Evolutionary conservation across 2,329 filamentous ascomycete genomes (phyloP).

Genomic region (Pyrenochaeta sp.): DNA sequence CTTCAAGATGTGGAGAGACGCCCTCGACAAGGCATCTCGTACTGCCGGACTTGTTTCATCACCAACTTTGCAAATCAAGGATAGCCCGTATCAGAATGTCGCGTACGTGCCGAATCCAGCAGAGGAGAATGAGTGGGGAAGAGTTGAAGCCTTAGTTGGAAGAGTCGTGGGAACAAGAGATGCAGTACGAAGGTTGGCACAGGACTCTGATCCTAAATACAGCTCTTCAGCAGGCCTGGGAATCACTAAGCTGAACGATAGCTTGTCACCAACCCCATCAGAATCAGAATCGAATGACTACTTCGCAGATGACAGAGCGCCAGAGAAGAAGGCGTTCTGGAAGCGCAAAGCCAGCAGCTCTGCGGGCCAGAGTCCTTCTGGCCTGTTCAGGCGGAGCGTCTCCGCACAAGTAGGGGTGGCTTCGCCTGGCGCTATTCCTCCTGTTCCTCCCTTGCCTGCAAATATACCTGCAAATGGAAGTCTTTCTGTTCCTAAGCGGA

Average conservation of each 20-base stretch:
- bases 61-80: conserved; percentile 39
- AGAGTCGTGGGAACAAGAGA: conserved; percentile 88
- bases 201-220: conserved; percentile 78
- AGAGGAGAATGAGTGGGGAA: conserved; percentile 86
- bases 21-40: conserved; percentile 82
- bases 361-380: conserved; percentile 52
- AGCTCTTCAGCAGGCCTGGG: conserved; percentile 46
- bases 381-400: conserved; percentile 58
- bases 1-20: conserved; percentile 86
- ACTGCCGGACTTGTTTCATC: conserved; percentile 43
- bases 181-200: conserved; percentile 84
- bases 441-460: conserved; percentile 46
- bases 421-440: conserved; percentile 48
- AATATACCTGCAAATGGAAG: conserved; percentile 38
- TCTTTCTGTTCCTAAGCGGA: conserved; percentile 49
- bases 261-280: conserved; percentile 50
- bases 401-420: conserved; percentile 63
- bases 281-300: conserved; percentile 63
- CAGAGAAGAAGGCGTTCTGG: conserved; percentile 83
- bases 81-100: conserved; percentile 28
- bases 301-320: conserved; percentile 53
- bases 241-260: conserved; percentile 39
- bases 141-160: conserved; percentile 85
- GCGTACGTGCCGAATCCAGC: conserved; percentile 47
- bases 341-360: conserved; percentile 78